Evolutionary conservation across 306 rosid genomes (phyloP), one percentile per base, ranked within the genome.

Genomic region (Vicia faba): DNA sequence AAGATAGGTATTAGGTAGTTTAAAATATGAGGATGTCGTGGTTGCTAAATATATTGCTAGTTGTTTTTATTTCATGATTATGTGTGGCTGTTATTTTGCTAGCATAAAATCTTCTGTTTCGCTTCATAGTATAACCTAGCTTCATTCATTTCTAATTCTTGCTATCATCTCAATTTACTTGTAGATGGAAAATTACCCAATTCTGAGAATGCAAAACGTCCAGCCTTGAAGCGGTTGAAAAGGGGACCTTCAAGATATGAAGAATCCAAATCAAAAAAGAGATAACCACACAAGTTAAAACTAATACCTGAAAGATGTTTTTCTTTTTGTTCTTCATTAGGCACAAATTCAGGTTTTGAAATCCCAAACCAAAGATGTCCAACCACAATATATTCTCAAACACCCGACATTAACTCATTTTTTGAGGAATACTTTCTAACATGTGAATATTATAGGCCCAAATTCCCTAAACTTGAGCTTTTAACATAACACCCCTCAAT

Each of bases 141-240:
- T 61, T 54, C 8, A 2, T 58, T 50, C 57, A 23, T 56, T 63
- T 67, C 48, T 62, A 3, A 45, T 59, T 15, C n/a, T 45, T 64
- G 71, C 31, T 55, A 64, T 68, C 28, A 60, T 45, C 10, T 68
- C 38, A 12, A 53, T 59, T 33, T 73, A 53, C 63, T 33, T 73
- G 40, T 63, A 65, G 78, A 15, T 70, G 61, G 77, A 3, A 78
- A 58, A 69, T 44, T 36, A 16, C 44, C 29, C 46, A 2, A 20
- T 8, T 10, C 23, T 7, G 61, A 64, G 45, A 45, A 66, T 29
- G 5, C 1, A 51, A 54, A 3, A 50, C 1, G 29, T 40, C 39
- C 36, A 11, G 8, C 12, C 20, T 46, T 66, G 0, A 72, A 78
- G 65, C 76, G 82, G 59, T 61, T 76, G 83, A 75, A 55, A 79